Percentiles rank a stretch among this genome's conserved stretches.
Conservation (phyloP, 169 alveolate genomes). For the Ichthyophthirius multifiliis region DNA sequence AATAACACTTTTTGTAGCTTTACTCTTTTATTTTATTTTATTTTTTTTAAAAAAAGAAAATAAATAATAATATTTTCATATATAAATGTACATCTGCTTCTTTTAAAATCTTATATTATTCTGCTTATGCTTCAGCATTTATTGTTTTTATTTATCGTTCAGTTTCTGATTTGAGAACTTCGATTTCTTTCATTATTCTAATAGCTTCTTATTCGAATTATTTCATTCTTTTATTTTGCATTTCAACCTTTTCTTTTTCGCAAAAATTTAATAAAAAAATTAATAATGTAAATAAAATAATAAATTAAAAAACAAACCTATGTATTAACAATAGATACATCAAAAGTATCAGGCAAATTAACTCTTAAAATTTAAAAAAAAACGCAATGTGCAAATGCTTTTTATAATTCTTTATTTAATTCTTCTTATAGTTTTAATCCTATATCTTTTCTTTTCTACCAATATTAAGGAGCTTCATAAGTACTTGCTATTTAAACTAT, state of each 20-base stretch:
- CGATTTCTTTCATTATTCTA: slow-evolving; percentile 25
- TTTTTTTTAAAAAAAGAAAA: too few species aligned
- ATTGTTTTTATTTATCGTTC: slow-evolving; percentile 21
- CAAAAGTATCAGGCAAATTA: slow-evolving; percentile 48
- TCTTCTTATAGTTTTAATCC: slow-evolving; percentile 22
- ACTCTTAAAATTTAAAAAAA: slow-evolving; percentile 37
- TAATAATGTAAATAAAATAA: not conserved
- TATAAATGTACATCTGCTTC: not conserved
- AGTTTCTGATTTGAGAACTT: slow-evolving; percentile 34
- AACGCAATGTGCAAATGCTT: slow-evolving; percentile 48
- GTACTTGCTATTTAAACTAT: slow-evolving; percentile 45
- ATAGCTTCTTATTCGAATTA: slow-evolving; percentile 36
- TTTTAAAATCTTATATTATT: slow-evolving; percentile 5
- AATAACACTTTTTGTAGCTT: not conserved
- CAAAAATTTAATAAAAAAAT: not conserved
- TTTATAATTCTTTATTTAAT: slow-evolving; percentile 21
- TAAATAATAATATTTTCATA: not conserved
- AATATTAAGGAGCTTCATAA: slow-evolving; percentile 49
- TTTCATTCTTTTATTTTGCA: slow-evolving; percentile 33
- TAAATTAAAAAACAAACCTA: slow-evolving; percentile 8
- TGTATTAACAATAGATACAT: slow-evolving; percentile 48
- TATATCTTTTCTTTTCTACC: slow-evolving; percentile 35
- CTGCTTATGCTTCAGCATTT: slow-evolving; percentile 27
- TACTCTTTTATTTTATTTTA: too few species aligned
- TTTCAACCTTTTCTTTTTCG: not conserved